Evolutionary conservation across 192 early-diverging fungal species (phyloP).

Genomic region (Umbelopsis ramanniana): DNA sequence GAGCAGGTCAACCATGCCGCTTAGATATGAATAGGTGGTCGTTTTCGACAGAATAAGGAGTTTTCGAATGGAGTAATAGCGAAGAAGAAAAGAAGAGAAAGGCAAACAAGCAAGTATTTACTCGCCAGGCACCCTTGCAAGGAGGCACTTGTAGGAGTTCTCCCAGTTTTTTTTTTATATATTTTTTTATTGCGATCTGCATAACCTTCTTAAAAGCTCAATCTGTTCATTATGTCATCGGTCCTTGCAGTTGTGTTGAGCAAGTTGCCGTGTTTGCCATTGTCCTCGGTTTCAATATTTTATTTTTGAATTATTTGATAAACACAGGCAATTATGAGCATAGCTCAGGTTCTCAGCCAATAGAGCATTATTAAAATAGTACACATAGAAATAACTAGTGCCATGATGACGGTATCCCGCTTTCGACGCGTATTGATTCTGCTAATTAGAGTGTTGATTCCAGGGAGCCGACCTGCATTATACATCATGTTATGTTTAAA

Average conservation of each 20-base stretch:
- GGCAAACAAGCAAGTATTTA: not conserved
- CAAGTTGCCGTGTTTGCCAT: not conserved
- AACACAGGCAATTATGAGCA: not conserved
- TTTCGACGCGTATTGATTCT: constrained; percentile 69
- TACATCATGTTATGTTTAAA: constrained; percentile 1
- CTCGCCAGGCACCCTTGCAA: not conserved
- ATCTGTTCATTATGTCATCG: not conserved
- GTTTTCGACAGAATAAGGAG: not conserved
- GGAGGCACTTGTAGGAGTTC: constrained; percentile 1
- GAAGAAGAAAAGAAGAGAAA: not conserved
- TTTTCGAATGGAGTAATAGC: not conserved
- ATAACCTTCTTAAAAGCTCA: not conserved
- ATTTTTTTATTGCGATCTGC: not conserved
- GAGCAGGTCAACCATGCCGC: not conserved
- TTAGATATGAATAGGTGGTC: not conserved
- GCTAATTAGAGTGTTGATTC: constrained; percentile 70
- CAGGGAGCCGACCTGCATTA: constrained; percentile 59
- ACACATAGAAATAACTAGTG: constrained; percentile 67
- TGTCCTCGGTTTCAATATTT: not conserved
- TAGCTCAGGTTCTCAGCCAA: constrained; percentile 35
- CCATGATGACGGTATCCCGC: constrained; percentile 75
- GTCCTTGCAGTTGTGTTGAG: not conserved
- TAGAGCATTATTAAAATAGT: constrained; percentile 47
- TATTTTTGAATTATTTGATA: constrained; percentile 10
- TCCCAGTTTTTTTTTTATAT: not conserved